A percentile compares a stretch with the other conserved stretches of the same genome.
Conservation (phyloP, 2,329 filamentous ascomycete species). For the Paraphaeosphaeria sporulosa region DNA sequence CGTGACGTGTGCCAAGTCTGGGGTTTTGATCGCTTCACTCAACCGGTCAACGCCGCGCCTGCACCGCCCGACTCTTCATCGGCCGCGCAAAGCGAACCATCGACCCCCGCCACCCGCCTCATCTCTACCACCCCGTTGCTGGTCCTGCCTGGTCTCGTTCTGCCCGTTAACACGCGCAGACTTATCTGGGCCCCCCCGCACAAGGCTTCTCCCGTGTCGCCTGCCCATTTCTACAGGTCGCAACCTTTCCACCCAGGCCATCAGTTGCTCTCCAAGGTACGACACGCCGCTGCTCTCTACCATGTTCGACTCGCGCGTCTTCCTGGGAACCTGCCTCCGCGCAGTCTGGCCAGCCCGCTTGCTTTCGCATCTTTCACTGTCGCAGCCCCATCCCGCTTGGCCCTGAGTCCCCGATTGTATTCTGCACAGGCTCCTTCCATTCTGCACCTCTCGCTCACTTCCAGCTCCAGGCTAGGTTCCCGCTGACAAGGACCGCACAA, state of each 20-base stretch:
- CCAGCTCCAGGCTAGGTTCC: slow-evolving; percentile 43
- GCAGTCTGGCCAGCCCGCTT: slow-evolving; percentile 34
- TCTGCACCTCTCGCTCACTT: slow-evolving; percentile 43
- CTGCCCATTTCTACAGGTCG: slow-evolving; percentile 7
- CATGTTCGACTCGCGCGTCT: slow-evolving; percentile 18
- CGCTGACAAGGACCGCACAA: slow-evolving; percentile 25
- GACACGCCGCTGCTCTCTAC: slow-evolving; percentile 18
- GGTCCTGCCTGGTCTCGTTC: not conserved
- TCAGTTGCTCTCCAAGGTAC: slow-evolving; percentile 20
- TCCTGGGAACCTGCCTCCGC: slow-evolving; percentile 35
- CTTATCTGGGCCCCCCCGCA: slow-evolving; percentile 12
- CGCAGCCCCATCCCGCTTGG: slow-evolving; percentile 23
- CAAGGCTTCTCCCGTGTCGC: slow-evolving; percentile 12
- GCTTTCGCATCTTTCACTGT: slow-evolving; percentile 29
- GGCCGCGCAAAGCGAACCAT: slow-evolving; percentile 14
- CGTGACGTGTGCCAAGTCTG: slow-evolving; percentile 16
- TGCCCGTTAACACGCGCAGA: not conserved
- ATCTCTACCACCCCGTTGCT: slow-evolving; percentile 10
- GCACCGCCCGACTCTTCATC: slow-evolving; percentile 14
- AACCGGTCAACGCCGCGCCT: not conserved
- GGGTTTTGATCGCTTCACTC: slow-evolving; percentile 11
- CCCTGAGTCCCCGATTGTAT: slow-evolving; percentile 32
- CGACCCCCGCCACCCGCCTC: slow-evolving; percentile 7
- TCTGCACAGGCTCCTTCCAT: slow-evolving; percentile 29
- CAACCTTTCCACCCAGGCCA: slow-evolving; percentile 17